Conservation (phyloP, 1,139 yeast genomes). For the Candida pseudoviswanathii region DNA sequence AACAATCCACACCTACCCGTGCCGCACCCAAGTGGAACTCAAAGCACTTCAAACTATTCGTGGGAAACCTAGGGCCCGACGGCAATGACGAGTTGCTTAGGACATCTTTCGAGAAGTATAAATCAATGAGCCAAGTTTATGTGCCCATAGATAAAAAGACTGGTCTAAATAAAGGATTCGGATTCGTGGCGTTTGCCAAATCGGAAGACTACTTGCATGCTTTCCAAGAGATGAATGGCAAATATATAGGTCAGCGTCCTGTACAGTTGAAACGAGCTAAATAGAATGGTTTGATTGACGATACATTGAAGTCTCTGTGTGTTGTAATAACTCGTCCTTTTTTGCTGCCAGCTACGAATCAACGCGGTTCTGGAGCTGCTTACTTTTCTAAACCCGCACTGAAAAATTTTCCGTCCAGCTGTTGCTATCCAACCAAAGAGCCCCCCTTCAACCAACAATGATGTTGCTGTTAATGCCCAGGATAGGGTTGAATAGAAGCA, state of each 20-base stretch:
- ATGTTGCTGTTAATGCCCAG: slow-evolving; percentile 1
- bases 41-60: slow-evolving; percentile 69
- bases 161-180: slow-evolving; percentile 61
- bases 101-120: slow-evolving; percentile 53
- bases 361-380: no score
- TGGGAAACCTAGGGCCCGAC: slow-evolving; percentile 73
- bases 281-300: slow-evolving; percentile 22
- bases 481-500: slow-evolving; percentile 4
- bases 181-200: slow-evolving; percentile 66
- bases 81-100: slow-evolving; percentile 58
- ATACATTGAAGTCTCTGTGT: no score
- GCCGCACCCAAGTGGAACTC: slow-evolving; percentile 62
- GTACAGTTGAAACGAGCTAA: slow-evolving; percentile 70
- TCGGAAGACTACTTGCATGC: slow-evolving; percentile 69
- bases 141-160: slow-evolving; percentile 53
- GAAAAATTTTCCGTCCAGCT: not conserved
- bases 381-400: no score
- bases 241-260: slow-evolving; percentile 75
- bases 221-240: slow-evolving; percentile 75
- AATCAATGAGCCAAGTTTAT: slow-evolving; percentile 53
- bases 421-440: not conserved
- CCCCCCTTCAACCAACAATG: not conserved
- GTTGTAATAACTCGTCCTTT: no score
- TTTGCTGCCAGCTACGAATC: no score
- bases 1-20: slow-evolving; percentile 11